Conservation (phyloP, 352 stramenopile genomes). For the Phytophthora boehmeriae region DNA sequence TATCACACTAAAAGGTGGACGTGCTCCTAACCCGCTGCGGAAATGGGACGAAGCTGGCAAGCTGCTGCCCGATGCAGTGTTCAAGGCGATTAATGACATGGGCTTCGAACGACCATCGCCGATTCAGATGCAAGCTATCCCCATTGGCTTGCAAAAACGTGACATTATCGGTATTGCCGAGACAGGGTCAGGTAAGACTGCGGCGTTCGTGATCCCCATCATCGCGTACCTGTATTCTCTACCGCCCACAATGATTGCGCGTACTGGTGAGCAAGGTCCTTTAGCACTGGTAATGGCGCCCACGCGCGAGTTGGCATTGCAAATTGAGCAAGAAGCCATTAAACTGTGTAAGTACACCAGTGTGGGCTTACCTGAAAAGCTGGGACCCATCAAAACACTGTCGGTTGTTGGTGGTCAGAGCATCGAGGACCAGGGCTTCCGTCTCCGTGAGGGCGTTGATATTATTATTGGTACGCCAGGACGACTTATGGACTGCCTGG, state of each 20-base stretch:
- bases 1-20: conserved; percentile 93
- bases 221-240: conserved; percentile 95
- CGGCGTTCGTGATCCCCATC: conserved; percentile 98
- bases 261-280: conserved; percentile 94
- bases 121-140: conserved; percentile 98
- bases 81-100: conserved; percentile 92
- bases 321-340: conserved; percentile 97
- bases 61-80: conserved; percentile 70
- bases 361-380: conserved; percentile 60
- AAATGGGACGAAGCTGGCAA: conserved; percentile 85
- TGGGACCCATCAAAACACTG: conserved; percentile 81
- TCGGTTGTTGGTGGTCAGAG: conserved; percentile 94
- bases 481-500: conserved; percentile 97
- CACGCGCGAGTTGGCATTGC: conserved; percentile 97
- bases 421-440: conserved; percentile 97
- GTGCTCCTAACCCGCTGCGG: conserved; percentile 93
- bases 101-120: conserved; percentile 96
- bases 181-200: conserved; percentile 99
- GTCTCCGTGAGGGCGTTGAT: conserved; percentile 96
- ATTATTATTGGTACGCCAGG: conserved; percentile 99
- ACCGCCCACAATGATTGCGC: conserved; percentile 81
- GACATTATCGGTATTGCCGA: conserved; percentile 99
- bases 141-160: conserved; percentile 94
- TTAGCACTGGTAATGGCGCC: conserved; percentile 98
- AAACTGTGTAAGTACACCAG: conserved; percentile 91